Evolutionary conservation across 2,329 filamentous ascomycete genomes (phyloP).

Genomic region (Aspergillus phoenicis): DNA sequence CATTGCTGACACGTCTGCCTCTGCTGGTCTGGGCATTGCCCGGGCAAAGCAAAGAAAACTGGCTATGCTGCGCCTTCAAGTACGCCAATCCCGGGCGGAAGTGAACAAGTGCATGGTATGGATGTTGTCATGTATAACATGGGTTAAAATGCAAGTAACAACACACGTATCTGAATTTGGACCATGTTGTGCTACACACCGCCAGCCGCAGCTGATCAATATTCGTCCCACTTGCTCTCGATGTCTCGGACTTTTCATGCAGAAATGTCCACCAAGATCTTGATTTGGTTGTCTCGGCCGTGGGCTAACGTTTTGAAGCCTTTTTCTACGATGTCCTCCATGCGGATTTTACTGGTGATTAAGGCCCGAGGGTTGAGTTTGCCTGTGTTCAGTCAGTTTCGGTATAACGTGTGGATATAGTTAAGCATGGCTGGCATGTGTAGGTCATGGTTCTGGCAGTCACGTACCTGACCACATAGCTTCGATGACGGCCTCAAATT

Average conservation of each 20-base stretch:
- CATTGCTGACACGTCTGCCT: constrained; percentile 2
- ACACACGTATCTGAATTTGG: background rate
- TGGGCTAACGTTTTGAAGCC: constrained; percentile 61
- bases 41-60: background rate
- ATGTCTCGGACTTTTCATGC: constrained; percentile 13
- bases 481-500: constrained; percentile 62
- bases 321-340: constrained; percentile 60
- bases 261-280: constrained; percentile 56
- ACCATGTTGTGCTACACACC: background rate
- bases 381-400: constrained; percentile 35
- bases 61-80: background rate
- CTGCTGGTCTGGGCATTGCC: background rate
- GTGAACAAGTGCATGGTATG: background rate
- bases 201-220: constrained; percentile 10
- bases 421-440: too few relatives aligned
- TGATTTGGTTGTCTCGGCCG: constrained; percentile 65
- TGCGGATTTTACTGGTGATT: constrained; percentile 62
- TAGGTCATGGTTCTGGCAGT: background rate
- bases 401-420: too few relatives aligned
- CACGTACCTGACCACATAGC: constrained; percentile 42
- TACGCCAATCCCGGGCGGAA: background rate
- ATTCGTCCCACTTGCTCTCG: background rate
- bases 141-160: background rate
- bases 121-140: background rate
- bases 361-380: constrained; percentile 58